Percentiles rank a stretch among this genome's conserved stretches.
phyloP scores from a whole-genome alignment of 2,329 filamentous ascomycete genomes.

The Microcyclosporella mali region DNA sequence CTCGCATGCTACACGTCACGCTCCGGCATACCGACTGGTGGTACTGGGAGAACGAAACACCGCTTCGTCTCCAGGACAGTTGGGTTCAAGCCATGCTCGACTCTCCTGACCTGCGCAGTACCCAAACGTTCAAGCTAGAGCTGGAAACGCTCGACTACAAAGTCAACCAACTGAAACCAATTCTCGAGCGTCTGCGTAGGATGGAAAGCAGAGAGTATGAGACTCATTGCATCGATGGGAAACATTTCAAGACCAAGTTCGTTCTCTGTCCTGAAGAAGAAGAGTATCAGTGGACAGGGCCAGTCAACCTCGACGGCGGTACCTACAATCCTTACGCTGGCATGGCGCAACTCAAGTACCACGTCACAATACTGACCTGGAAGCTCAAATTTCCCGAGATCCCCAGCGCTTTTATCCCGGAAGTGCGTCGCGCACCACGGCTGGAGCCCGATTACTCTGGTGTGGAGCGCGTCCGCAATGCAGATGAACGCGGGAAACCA shows the following conservation, averaged over 20 bases:
- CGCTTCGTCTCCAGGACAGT: not conserved
- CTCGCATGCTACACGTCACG: conserved; percentile 4
- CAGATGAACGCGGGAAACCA: no score
- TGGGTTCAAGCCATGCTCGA: conserved; percentile 3
- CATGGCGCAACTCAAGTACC: no score
- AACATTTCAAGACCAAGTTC: not conserved
- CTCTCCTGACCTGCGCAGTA: not conserved
- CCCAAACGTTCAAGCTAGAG: conserved; percentile 4
- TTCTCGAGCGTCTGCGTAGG: conserved; percentile 1
- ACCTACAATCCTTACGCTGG: no score
- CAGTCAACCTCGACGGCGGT: conserved; percentile 2
- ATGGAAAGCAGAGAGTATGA: not conserved
- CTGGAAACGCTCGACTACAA: conserved; percentile 7
- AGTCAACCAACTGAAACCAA: conserved; percentile 1
- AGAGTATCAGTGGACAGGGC: conserved; percentile 1
- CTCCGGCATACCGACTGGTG: conserved; percentile 10
- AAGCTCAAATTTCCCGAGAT: no score
- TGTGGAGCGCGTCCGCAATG: no score
- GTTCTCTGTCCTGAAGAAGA: no score
- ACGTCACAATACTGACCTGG: no score
- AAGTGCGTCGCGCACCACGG: no score
- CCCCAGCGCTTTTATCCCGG: no score
- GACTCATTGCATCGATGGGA: not conserved
- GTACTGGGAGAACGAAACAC: conserved; percentile 4
- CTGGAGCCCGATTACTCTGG: no score